Percentiles rank a stretch among this genome's conserved stretches.
phyloP scores from a whole-genome alignment of 768 basidiomycete genomes.

The Tubosaeta brunneosetosa region DNA sequence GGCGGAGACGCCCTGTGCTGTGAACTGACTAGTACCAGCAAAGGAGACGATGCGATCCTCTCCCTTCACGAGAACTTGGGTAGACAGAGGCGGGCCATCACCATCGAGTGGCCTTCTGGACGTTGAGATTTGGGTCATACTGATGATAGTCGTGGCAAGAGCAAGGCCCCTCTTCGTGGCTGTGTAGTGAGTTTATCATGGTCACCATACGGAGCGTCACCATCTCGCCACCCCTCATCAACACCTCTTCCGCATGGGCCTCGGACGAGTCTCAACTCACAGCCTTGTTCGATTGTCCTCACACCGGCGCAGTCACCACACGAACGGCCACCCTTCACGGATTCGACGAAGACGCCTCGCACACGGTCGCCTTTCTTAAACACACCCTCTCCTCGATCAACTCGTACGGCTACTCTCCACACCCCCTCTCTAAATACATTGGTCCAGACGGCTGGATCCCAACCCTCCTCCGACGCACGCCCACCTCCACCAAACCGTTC shows the following conservation, averaged over 20 bases:
- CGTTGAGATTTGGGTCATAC: constrained; percentile 5
- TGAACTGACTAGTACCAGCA: constrained; percentile 54
- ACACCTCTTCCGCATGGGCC: constrained; percentile 81
- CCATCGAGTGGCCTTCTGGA: neutral
- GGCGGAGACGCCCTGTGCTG: constrained; percentile 41
- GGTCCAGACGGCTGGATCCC: constrained; percentile 45
- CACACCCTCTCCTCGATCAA: constrained; percentile 62
- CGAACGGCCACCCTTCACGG: constrained; percentile 71
- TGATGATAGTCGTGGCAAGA: neutral
- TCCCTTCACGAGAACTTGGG: constrained; percentile 21
- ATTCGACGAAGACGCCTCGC: constrained; percentile 58
- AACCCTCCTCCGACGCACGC: constrained; percentile 35
- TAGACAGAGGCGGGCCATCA: neutral
- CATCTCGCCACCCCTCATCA: constrained; percentile 64
- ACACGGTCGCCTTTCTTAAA: constrained; percentile 60
- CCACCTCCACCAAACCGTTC: constrained; percentile 52
- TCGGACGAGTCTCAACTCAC: constrained; percentile 60
- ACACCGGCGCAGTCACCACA: constrained; percentile 78
- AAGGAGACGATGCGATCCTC: constrained; percentile 42
- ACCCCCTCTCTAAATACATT: constrained; percentile 63
- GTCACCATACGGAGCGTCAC: constrained; percentile 52
- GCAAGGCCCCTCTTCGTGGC: too few relatives aligned
- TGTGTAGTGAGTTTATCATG: too few relatives aligned
- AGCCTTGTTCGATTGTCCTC: constrained; percentile 58
- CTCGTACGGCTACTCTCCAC: constrained; percentile 84